Base-by-base conservation (phyloP, 108 stramenopile species). In the Cyclostephanos invisitatus region DNA sequence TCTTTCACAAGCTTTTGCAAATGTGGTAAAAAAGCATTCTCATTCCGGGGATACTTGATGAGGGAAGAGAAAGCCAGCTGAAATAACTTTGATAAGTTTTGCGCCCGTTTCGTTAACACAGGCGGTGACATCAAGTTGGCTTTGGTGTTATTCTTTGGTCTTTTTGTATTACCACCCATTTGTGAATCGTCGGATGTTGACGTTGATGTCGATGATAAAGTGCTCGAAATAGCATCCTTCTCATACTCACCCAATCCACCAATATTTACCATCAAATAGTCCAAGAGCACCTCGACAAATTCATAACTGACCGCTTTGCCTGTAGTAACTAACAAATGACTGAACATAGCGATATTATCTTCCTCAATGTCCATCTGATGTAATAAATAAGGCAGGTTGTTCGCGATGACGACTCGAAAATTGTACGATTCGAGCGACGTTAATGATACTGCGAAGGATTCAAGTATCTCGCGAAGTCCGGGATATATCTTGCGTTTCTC, bases 371-470 rank as follows among this genome's bases (percentile, higher is more conserved):
- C 86, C 29, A 96, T 81, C 8, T 89, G 88, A 28, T 93, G 85
- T 44, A 96, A 77, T 9, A 98, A 63, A n/a, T 86, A 57, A 35
- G 88, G 77, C 25, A 96, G 66, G 64, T 87, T 86, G 7, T 78
- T 71, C 3, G 89, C 89, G 12, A 98, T 54, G 38, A 83, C 84
- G n/a, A 82, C 72, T 28, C 87, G 67, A 28, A 98, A 72, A 60
- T 91, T 89, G 74, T 82, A 80, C 15, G 86, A 83, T 74, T 95
- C 94, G 12, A 97, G 74, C 11, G 92, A 80, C 24, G 96, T 89
- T 51, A 98, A 96, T 14, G 92, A 84, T 36, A 94, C 86, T 10
- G 96, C 96, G 75, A 97, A 98, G 29, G 85, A 76, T 3, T 95
- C 90, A 27, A 97, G 59, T 12, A 88, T 68, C 21, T 92, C 87